Base-by-base conservation (phyloP, 441 rosid genomes). In the Biscutella laevigata region DNA sequence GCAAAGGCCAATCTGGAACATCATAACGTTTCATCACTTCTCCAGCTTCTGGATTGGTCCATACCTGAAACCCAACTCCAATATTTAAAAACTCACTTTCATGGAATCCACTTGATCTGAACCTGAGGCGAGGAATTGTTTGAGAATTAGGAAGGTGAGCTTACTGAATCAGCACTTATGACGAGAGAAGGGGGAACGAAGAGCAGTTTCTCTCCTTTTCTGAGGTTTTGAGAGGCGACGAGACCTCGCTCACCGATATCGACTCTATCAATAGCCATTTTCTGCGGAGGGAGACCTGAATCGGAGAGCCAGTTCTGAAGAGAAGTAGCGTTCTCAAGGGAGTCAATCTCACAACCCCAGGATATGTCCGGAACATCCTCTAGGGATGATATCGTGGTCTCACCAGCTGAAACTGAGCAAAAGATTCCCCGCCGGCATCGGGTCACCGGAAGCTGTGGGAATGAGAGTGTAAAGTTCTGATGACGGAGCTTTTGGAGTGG, bases 1-100 rank as follows among this genome's bases (percentile, higher is more conserved):
- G 76, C 63, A 84, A 69, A 16, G 99, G 96, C 96, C 99, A 92
- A 77, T 92, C 94, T 7, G 96, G 99, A n/a, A 92, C 95, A 26
- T 81, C 84, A 35, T 77, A 75, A 58, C 69, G 71, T 59, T 84
- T 84, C 52, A 92, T 60, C 53, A 83, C 81, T 59, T 79, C 62
- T 21, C 99, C 94, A 15, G 84, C 86, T 71, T 86, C 84, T 3
- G 74, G 51, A 16, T 76, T 75, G 46, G 86, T 68, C 96, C 98
- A 92, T 21, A 67, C 82, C 95, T 84, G 38, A 25, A 68, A 16
- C 9, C 34, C 58, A 42, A 17, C 43, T 50, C 54, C 34, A 28
- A 4, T 14, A 25, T 43, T 9, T n/a, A 42, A 11, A 32, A 42
- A 33, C 9, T 17, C 29, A 51, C 5, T 30, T 39, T 59, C 30